phyloP scores from a whole-genome alignment of 2,329 filamentous ascomycete genomes.

The Clathrospora elynae region DNA sequence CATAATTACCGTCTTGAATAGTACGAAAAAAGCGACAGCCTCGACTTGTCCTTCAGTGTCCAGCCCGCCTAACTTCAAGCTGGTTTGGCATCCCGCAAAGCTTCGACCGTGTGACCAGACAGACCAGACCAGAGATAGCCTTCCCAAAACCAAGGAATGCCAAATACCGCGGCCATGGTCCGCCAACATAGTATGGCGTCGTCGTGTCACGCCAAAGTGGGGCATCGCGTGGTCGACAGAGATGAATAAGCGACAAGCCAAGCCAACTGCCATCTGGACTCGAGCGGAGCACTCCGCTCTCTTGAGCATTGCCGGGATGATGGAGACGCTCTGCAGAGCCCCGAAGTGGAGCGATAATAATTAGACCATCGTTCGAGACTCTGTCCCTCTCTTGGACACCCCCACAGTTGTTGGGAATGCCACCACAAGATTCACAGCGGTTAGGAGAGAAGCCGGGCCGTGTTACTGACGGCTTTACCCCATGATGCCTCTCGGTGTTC shows the following conservation, averaged over 20 bases:
- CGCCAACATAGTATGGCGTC: no score
- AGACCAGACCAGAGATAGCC: constrained; percentile 4
- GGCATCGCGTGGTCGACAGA: constrained; percentile 3
- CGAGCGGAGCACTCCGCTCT: constrained; percentile 1
- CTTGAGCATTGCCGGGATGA: background rate
- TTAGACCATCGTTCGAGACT: constrained; percentile 10
- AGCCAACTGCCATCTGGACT: background rate
- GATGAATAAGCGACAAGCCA: constrained; percentile 5
- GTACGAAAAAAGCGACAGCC: no score
- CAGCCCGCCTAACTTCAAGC: no score
- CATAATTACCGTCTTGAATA: no score
- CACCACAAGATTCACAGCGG: no score
- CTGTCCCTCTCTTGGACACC: constrained; percentile 2
- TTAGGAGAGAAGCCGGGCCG: constrained; percentile 8
- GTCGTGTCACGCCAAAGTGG: constrained; percentile 1
- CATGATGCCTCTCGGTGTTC: background rate
- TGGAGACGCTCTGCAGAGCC: constrained; percentile 3
- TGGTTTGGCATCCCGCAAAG: no score
- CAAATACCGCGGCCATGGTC: constrained; percentile 5
- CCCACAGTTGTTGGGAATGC: constrained; percentile 4
- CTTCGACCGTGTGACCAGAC: no score
- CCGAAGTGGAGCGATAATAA: constrained; percentile 7
- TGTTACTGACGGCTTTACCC: background rate
- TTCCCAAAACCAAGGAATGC: constrained; percentile 2
- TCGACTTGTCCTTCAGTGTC: no score